Evolutionary conservation across 225 moss, liverwort and hornwort genomes (phyloP), one percentile per base, ranked within the genome.

Genomic region (Neckera pumila): DNA sequence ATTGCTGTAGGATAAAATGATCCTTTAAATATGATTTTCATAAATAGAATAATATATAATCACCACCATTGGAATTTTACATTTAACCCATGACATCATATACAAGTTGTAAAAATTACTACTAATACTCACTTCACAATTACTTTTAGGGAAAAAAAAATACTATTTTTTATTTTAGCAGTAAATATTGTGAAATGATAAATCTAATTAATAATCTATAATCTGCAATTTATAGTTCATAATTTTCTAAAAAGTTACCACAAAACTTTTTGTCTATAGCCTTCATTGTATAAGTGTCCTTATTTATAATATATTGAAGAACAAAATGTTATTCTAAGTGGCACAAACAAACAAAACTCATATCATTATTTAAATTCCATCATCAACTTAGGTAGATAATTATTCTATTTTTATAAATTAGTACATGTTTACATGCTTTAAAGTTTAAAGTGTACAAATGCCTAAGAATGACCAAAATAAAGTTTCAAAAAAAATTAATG

Each of bases 121-220:
- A 72, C 17, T 43, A 6, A 27, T 72, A 43, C 10, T 72, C 6
- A 27, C 3, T 27, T 27, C 1, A 72, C 16, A 72, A 42, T 43
- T 27, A 43, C 0, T 10, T 1, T 27, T 16, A 27, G 0, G 27
- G 42, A 2, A 0, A 38, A 1, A 25, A 40, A 26, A 9, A 9
- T 3, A 17, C 0, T 16, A 9, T 72, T 72, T 72, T 9, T 26
- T 9, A 42, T 9, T 26, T 43, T 42, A 43, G 27, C 72, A 72
- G 27, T 43, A 27, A 10, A 43, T 43, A 72, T 43, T 16, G 1
- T 72, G 3, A 72, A 73, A 30, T 45, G 17, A 17, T 10, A 73
- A 11, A 45, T 17, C 6, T 6, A 30, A 73, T 73, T 45, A 30
- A 17, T 73, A 17, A 10, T 28, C 17, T 6, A 23, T 17, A 2